Conservation (phyloP, 805 yeast genomes). For the Metschnikowia orientalis region DNA sequence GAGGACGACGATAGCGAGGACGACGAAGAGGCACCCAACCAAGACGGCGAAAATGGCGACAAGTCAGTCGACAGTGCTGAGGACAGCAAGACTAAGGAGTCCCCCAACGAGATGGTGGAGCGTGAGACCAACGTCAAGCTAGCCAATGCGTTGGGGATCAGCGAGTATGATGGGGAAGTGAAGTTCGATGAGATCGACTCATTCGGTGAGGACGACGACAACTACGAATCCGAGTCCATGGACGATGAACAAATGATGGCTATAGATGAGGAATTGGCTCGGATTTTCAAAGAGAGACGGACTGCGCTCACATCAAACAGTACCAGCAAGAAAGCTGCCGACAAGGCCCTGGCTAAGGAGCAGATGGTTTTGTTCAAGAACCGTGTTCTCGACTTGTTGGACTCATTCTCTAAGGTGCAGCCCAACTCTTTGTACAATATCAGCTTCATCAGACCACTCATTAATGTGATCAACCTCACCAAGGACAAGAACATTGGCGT, state of each 20-base stretch:
- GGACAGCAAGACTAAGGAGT: slow-evolving; percentile 10
- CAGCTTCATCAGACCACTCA: slow-evolving; percentile 49
- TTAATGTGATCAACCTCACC: slow-evolving; percentile 61
- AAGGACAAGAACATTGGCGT: slow-evolving; percentile 65
- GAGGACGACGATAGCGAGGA: slow-evolving; percentile 15
- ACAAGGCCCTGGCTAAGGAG: slow-evolving; percentile 74
- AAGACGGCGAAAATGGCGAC: slow-evolving; percentile 10
- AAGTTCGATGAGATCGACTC: slow-evolving; percentile 38
- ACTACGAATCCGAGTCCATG: slow-evolving; percentile 70
- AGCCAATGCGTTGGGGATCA: slow-evolving; percentile 68
- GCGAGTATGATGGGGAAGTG: slow-evolving; percentile 43
- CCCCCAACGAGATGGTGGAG: slow-evolving; percentile 23
- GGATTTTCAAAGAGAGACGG: slow-evolving; percentile 79
- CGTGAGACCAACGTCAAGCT: slow-evolving; percentile 55
- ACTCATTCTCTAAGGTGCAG: slow-evolving; percentile 49
- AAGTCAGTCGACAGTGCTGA: slow-evolving; percentile 13
- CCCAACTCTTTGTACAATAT: slow-evolving; percentile 40
- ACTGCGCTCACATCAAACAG: slow-evolving; percentile 50
- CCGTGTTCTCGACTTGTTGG: slow-evolving; percentile 73
- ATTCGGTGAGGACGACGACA: slow-evolving; percentile 45
- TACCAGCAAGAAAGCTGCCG: slow-evolving; percentile 60
- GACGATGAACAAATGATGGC: slow-evolving; percentile 97
- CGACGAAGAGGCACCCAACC: slow-evolving; percentile 12
- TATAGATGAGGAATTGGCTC: slow-evolving; percentile 76
- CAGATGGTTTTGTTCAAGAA: slow-evolving; percentile 75